Percentiles rank a stretch among this genome's conserved stretches.
Evolutionary conservation across 2,329 filamentous ascomycete species (phyloP).

Genomic region (Colletotrichum sp.): DNA sequence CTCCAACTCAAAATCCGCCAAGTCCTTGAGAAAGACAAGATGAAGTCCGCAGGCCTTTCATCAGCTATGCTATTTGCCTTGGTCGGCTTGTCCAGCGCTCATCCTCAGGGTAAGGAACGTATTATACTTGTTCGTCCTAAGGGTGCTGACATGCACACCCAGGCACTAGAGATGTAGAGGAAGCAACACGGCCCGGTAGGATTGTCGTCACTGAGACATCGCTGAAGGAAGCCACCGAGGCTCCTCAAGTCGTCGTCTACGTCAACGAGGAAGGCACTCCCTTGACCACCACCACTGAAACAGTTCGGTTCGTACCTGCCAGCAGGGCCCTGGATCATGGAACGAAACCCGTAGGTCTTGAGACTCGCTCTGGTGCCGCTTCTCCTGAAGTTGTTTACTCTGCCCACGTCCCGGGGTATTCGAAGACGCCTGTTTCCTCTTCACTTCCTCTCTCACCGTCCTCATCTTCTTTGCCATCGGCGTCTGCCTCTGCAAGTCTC

Average conservation of each 20-base stretch:
- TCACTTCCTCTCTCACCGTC: not conserved
- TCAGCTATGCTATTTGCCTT: not conserved
- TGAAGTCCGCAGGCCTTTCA: conserved; percentile 1
- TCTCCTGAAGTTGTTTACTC: not conserved
- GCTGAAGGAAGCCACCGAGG: conserved; percentile 42
- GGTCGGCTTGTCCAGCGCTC: conserved; percentile 6
- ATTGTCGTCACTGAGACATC: conserved; percentile 41
- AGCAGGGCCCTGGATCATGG: not conserved
- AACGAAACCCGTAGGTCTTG: not conserved
- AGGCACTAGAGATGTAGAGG: conserved; percentile 12
- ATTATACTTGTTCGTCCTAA: too few relatives aligned
- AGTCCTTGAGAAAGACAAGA: not conserved
- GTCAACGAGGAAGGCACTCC: conserved; percentile 63
- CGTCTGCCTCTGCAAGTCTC: not conserved
- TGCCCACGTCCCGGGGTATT: not conserved
- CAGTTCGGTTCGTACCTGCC: conserved; percentile 34
- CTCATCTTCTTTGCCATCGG: not conserved
- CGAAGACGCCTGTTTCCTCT: not conserved
- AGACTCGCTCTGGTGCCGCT: not conserved
- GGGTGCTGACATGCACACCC: not conserved
- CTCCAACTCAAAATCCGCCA: not conserved
- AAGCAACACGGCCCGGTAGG: conserved; percentile 1
- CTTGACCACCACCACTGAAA: conserved; percentile 47
- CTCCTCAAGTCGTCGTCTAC: conserved; percentile 60
- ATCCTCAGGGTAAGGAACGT: conserved; percentile 1